Evolutionary conservation across 495 filamentous ascomycete species (phyloP), one percentile per base, ranked within the genome.

Genomic region (Aeminium ludgeri): DNA sequence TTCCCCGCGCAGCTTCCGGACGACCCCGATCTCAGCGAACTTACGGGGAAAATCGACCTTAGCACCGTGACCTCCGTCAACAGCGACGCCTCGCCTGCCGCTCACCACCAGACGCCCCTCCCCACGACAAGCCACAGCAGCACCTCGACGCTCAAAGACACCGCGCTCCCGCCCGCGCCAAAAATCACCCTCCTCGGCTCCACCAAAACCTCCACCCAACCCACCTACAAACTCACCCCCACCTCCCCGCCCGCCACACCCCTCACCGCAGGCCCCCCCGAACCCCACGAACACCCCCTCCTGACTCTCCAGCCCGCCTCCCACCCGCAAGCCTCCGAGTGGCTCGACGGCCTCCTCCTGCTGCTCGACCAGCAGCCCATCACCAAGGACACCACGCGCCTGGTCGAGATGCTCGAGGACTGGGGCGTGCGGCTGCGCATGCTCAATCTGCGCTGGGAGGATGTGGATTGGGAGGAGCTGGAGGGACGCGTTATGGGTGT

Each of bases 281-380:
- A 34, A 11, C 17, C 16, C 30, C 65, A 67, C 45, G 78, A 82
- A 50, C 55, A 60, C 15, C 66, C 79, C 0, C 69, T 96, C 6
- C 66, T 99, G 34, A 80, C 73, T 6, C 68, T 99, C n/a, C 73
- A 82, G 45, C 86, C 91, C 3, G 65, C 76, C 34, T 79, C 76
- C 20, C 82, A 89, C 51, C 81, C 73, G 44, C 56, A 86, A 17
- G 91, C 89, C 10, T 86, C 86, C 1, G 91, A 99, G 59, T 99
- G 89, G 89, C 64, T 96, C 0, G 91, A 99, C 55, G 91, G 91
- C 1, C 61, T 99, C 36, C 72, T 95, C 18, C 92, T 99, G 86
- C 63, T 99, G 30, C 67, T 99, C 23, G 83, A 86, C 55, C 89
- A 99, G 55, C 76, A 86, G 31, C 89, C 89, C 10, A 93, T 99